A percentile compares a stretch with the other conserved stretches of the same genome.
These are phyloP conservation scores for Haplosporangium sp. DNA, from an alignment of 371 early-diverging fungal genomes.

Conservation along the genomic window DNA sequence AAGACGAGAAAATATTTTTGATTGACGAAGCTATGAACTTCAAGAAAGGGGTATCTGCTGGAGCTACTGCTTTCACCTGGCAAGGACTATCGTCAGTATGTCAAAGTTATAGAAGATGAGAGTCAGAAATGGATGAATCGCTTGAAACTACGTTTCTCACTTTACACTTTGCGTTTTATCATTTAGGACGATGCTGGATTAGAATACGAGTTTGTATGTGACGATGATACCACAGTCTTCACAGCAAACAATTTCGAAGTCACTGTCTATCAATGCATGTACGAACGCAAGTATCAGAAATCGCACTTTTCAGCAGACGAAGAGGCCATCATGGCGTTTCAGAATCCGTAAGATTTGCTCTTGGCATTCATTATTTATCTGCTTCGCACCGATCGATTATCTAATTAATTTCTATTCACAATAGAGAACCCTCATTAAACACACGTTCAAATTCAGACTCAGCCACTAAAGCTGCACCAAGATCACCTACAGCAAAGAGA, in stretches of 20 bases:
- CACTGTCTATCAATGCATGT: slow-evolving; percentile 75
- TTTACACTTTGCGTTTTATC: background rate
- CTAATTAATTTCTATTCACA: background rate
- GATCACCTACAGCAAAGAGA: slow-evolving; percentile 8
- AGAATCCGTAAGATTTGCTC: slow-evolving; percentile 44
- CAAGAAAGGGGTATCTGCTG: slow-evolving; percentile 41
- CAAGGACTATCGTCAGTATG: slow-evolving; percentile 37
- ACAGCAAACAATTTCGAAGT: slow-evolving; percentile 67
- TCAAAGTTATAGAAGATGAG: slow-evolving; percentile 37
- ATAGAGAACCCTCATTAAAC: slow-evolving; percentile 1
- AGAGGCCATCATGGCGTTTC: slow-evolving; percentile 66
- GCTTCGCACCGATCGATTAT: background rate
- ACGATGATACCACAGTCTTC: slow-evolving; percentile 52
- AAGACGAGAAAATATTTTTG: slow-evolving; percentile 67
- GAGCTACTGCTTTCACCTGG: slow-evolving; percentile 53
- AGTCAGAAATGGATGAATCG: background rate
- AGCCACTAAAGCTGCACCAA: background rate
- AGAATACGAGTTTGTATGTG: slow-evolving; percentile 61
- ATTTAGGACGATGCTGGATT: slow-evolving; percentile 50
- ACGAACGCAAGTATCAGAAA: slow-evolving; percentile 65
- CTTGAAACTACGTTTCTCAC: background rate
- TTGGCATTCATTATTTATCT: background rate
- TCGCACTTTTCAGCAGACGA: slow-evolving; percentile 66
- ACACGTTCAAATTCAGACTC: background rate
- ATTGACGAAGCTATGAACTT: slow-evolving; percentile 68